These are phyloP conservation scores for Termitomyces sp. DNA, from an alignment of 768 basidiomycete species.

Conservation along the genomic window DNA sequence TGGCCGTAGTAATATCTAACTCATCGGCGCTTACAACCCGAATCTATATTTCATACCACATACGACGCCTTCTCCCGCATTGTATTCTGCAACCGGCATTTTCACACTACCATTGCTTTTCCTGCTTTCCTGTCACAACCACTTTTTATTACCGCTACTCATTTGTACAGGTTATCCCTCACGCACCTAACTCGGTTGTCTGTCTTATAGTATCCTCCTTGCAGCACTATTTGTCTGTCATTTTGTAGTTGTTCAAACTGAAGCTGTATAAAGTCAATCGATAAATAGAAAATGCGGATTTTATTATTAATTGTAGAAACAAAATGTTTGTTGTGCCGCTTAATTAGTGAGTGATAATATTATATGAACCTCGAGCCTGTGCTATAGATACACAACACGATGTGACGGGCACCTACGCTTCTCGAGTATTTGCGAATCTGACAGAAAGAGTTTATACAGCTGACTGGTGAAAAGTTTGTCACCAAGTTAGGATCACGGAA, in stretches of 20 bases:
- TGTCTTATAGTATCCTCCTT: slow-evolving; percentile 61
- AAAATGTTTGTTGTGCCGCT: too few relatives aligned
- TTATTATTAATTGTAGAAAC: background rate
- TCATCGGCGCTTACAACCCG: slow-evolving; percentile 27
- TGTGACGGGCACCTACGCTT: too few relatives aligned
- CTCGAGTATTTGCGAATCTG: background rate
- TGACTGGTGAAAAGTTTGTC: background rate
- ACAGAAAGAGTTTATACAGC: background rate
- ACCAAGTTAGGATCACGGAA: background rate
- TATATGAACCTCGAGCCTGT: too few relatives aligned
- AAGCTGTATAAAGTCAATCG: slow-evolving; percentile 50
- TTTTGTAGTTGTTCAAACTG: slow-evolving; percentile 64
- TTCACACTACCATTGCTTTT: slow-evolving; percentile 49
- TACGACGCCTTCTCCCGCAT: slow-evolving; percentile 45
- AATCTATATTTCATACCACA: slow-evolving; percentile 27
- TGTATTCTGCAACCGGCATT: slow-evolving; percentile 69
- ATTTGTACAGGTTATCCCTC: slow-evolving; percentile 58
- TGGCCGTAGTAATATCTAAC: slow-evolving; percentile 19
- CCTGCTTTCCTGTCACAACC: slow-evolving; percentile 41
- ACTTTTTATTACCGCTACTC: slow-evolving; percentile 37
- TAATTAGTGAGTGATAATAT: background rate
- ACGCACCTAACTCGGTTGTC: slow-evolving; percentile 52
- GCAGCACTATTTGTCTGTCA: slow-evolving; percentile 63
- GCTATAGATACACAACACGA: too few relatives aligned
- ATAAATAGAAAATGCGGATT: slow-evolving; percentile 29